Evolutionary conservation across 2,329 filamentous ascomycete species (phyloP).

Genomic region (Sclerotiophoma versabilis): DNA sequence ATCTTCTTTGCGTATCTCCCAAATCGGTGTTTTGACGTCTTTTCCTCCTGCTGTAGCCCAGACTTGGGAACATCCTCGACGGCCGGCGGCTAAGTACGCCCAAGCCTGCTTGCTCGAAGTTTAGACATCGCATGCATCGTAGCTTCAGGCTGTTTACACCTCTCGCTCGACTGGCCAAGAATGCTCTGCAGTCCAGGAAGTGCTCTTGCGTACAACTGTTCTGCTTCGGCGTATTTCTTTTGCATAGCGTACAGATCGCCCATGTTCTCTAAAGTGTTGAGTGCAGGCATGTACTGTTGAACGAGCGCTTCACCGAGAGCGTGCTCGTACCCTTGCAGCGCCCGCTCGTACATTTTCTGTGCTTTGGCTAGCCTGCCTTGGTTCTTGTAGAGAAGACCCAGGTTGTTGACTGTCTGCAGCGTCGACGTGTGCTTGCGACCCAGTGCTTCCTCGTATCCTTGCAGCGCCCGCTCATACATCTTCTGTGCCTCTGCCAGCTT

Average conservation of each 20-base stretch:
- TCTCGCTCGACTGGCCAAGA: background rate
- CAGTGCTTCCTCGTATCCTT: background rate
- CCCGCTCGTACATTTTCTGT: too few relatives aligned
- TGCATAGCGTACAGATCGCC: slow-evolving; percentile 12
- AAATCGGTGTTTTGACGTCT: background rate
- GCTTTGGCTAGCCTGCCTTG: background rate
- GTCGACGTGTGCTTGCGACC: background rate
- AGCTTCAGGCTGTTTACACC: background rate
- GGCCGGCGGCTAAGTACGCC: background rate
- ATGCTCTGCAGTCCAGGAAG: background rate
- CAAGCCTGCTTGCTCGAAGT: background rate
- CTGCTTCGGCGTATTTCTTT: slow-evolving; percentile 11
- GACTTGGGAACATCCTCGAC: background rate
- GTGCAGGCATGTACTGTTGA: background rate
- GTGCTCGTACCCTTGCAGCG: background rate
- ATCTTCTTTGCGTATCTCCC: background rate
- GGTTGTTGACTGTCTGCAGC: background rate
- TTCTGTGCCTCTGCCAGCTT: background rate
- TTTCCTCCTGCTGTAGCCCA: background rate
- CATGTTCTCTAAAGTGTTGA: background rate
- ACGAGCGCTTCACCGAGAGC: background rate
- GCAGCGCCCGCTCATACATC: background rate
- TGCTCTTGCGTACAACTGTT: slow-evolving; percentile 12
- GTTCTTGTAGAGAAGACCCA: background rate
- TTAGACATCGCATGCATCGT: background rate